These are phyloP conservation scores for Suhomyces coccinellae DNA, from an alignment of 1,139 yeast genomes.

Conservation along the genomic window DNA sequence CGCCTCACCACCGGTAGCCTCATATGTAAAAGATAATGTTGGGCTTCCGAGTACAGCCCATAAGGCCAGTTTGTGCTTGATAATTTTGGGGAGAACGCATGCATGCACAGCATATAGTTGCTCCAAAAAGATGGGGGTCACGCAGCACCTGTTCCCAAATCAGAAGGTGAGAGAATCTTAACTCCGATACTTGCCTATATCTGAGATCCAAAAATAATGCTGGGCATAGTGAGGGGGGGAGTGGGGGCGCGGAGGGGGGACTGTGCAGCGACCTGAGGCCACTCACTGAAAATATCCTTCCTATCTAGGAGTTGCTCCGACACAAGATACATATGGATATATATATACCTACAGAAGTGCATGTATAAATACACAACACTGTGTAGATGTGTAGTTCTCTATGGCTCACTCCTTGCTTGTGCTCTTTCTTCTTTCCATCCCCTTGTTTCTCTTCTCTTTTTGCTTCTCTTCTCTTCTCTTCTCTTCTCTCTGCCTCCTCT, in stretches of 20 bases:
- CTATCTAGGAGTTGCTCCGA: too few species aligned
- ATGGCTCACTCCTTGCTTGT: too few species aligned
- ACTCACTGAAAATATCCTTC: too few species aligned
- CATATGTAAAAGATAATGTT: not conserved
- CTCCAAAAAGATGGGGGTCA: not conserved
- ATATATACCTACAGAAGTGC: too few species aligned
- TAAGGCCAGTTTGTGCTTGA: not conserved
- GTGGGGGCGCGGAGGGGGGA: not conserved
- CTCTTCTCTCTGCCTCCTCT: not conserved
- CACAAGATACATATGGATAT: too few species aligned
- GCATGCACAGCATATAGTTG: not conserved
- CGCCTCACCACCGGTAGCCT: too few species aligned
- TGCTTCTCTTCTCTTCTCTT: not conserved
- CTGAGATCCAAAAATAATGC: not conserved
- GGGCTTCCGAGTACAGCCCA: not conserved
- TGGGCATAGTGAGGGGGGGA: not conserved
- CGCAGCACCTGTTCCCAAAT: not conserved
- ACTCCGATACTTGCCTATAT: not conserved
- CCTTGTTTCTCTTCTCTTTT: not conserved
- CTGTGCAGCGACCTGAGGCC: too few species aligned
- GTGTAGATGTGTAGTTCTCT: too few species aligned
- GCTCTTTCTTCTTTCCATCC: not conserved
- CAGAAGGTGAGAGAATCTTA: not conserved
- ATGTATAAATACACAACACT: too few species aligned
- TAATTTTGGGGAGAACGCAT: not conserved